Evolutionary conservation across 495 filamentous ascomycete species (phyloP).

Genomic region (Talaromyces borbonicus): DNA sequence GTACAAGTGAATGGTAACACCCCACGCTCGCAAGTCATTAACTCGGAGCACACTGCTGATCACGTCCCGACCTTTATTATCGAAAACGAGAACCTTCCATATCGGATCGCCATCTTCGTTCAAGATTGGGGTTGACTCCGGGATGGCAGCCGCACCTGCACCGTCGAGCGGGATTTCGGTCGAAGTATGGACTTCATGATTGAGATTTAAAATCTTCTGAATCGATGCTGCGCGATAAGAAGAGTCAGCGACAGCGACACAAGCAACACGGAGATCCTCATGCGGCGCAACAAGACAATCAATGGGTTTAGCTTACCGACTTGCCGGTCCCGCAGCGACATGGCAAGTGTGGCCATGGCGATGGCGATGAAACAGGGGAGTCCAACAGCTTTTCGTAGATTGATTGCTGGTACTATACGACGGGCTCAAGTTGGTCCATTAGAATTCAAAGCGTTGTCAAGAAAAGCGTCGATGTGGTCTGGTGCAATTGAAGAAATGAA

Average conservation of each 20-base stretch:
- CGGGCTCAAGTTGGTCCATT: no score
- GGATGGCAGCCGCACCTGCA: conserved; percentile 12
- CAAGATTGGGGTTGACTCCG: conserved; percentile 66
- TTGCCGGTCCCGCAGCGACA: conserved; percentile 90
- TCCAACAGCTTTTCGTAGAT: not conserved
- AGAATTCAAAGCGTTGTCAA: no score
- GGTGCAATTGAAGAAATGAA: no score
- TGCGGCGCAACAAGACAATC: no score
- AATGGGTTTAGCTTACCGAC: conserved; percentile 78
- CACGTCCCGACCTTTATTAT: conserved; percentile 58
- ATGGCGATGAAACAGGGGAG: not conserved
- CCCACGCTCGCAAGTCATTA: conserved; percentile 83
- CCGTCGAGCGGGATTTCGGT: conserved; percentile 48
- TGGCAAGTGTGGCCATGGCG: conserved; percentile 61
- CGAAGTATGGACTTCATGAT: conserved; percentile 54
- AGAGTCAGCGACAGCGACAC: no score
- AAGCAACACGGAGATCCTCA: no score
- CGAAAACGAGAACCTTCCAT: conserved; percentile 65
- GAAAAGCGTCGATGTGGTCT: no score
- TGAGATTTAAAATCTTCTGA: conserved; percentile 92
- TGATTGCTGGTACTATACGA: no score
- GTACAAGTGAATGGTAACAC: conserved; percentile 93
- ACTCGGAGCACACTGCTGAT: conserved; percentile 94
- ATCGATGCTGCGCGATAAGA: conserved; percentile 62
- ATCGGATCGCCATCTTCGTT: conserved; percentile 80